These are phyloP conservation scores for Cyclotella kingstonii DNA, from an alignment of 108 stramenopile genomes.

Conservation along the genomic window DNA sequence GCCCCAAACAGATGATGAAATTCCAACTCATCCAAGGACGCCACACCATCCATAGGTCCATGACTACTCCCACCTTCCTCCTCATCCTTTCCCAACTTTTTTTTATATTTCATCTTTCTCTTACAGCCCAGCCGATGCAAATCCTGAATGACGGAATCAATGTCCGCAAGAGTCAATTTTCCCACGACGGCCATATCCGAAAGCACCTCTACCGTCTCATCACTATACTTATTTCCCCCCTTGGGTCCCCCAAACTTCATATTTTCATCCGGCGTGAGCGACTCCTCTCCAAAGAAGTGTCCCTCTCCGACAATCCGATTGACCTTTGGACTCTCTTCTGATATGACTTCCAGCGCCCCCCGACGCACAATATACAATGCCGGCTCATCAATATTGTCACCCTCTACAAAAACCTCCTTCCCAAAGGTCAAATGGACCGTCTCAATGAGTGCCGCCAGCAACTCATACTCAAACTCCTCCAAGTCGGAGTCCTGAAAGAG, in stretches of 20 bases:
- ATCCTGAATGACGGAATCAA: conserved; percentile 64
- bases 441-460: conserved; percentile 38
- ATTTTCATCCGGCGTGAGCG: conserved; percentile 43
- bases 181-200: conserved; percentile 33
- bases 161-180: conserved; percentile 37
- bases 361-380: conserved; percentile 36
- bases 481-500: conserved; percentile 39
- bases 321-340: conserved; percentile 17
- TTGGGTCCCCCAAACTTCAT: conserved; percentile 52
- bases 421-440: conserved; percentile 8
- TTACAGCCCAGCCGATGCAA: conserved; percentile 62
- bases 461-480: conserved; percentile 43
- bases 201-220: conserved; percentile 34
- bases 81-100: conserved; percentile 16
- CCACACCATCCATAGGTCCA: conserved; percentile 31
- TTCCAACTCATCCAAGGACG: conserved; percentile 57
- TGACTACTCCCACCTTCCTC: too few species aligned
- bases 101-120: conserved; percentile 35
- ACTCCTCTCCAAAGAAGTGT: conserved; percentile 43
- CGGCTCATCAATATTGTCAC: conserved; percentile 40
- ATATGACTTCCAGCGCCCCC: conserved; percentile 34
- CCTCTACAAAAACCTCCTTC: conserved; percentile 41
- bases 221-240: conserved; percentile 39
- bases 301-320: conserved; percentile 25
- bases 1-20: conserved; percentile 61